Evolutionary conservation across 2,329 filamentous ascomycete genomes (phyloP).

Genomic region (Alternaria longipes): DNA sequence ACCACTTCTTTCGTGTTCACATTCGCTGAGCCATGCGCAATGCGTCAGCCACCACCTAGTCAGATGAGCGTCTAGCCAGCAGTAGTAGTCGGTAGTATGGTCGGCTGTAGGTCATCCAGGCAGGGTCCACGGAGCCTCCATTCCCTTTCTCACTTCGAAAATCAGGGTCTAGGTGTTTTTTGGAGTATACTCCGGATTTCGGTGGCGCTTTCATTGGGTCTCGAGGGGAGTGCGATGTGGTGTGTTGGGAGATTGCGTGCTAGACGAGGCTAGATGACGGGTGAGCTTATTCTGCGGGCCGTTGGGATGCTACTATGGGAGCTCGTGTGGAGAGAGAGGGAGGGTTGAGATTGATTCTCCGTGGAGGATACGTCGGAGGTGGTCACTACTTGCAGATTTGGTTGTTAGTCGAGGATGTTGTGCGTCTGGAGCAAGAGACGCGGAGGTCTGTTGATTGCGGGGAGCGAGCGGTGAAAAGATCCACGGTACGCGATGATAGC

Average conservation of each 20-base stretch:
- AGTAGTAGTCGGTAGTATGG: neutral
- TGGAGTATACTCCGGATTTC: constrained; percentile 14
- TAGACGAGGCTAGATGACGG: constrained; percentile 12
- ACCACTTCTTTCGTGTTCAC: constrained; percentile 7
- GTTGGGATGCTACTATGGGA: constrained; percentile 14
- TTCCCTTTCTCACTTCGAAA: neutral
- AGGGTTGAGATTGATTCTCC: constrained; percentile 8
- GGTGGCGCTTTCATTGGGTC: constrained; percentile 1
- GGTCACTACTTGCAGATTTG: neutral
- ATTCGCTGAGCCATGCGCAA: neutral
- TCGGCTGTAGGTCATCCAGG: constrained; percentile 7
- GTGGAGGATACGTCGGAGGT: constrained; percentile 2
- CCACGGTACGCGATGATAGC: neutral
- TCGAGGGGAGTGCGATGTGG: neutral
- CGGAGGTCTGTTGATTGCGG: neutral
- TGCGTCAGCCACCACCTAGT: constrained; percentile 9
- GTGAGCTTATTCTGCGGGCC: constrained; percentile 26
- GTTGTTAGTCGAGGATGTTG: neutral
- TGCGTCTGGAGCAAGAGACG: constrained; percentile 1
- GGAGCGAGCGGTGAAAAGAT: constrained; percentile 4
- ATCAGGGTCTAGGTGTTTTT: neutral
- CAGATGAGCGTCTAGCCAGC: constrained; percentile 4
- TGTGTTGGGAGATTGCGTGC: constrained; percentile 21
- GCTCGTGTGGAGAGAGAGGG: constrained; percentile 3
- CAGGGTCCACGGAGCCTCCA: constrained; percentile 14